Evolutionary conservation across 2,329 filamentous ascomycete genomes (phyloP), one percentile per base, ranked within the genome.

Genomic region (Botrytis medusae): DNA sequence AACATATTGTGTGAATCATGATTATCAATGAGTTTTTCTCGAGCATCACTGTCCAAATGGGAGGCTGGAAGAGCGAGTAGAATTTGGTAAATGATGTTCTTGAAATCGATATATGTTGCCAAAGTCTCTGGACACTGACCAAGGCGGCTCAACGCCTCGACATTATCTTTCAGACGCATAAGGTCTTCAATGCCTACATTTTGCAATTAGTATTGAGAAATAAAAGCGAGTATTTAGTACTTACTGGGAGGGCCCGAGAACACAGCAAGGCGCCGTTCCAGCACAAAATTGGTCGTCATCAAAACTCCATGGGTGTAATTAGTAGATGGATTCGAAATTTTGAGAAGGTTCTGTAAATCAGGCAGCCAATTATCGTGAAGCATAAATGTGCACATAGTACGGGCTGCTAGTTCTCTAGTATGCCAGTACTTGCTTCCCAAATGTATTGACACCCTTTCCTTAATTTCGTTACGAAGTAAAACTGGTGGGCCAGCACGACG

Each of bases 341-440:
- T 73, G 16, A 76, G 61, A 6, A 81, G 70, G 5, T 65, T 6
- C 74, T 75, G 16, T 87, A 80, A 2, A 87, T 79, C 22, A 75
- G 74, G 80, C 0, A 86, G 79, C 87, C 88, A 90, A 37, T 84
- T 81, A 5, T 84, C 81, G 29, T 85, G 84, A 2, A 90, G 80
- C 34, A 91, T 82, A 74, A 91, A 89, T 0, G 89, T 90, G 78
- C 89, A 90, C 20, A 93, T 84, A 0, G 93, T 93, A 25, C 92
- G 87, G 0, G 93, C 92, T 0, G 93, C 92, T 80, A 95, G 93
- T 78, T 95, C 93, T 68, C 93, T 86, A 10, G 96, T 89, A 79
- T 94, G 92, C 93, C 93, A 96, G 29, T 93, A 88, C 0, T 87
- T 87, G 75, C 91, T 94, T 18, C 85, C 87, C 5, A 94, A 85